Evolutionary conservation across 1,139 yeast genomes (phyloP).

Genomic region (Suzukiozyma palmioleophila): DNA sequence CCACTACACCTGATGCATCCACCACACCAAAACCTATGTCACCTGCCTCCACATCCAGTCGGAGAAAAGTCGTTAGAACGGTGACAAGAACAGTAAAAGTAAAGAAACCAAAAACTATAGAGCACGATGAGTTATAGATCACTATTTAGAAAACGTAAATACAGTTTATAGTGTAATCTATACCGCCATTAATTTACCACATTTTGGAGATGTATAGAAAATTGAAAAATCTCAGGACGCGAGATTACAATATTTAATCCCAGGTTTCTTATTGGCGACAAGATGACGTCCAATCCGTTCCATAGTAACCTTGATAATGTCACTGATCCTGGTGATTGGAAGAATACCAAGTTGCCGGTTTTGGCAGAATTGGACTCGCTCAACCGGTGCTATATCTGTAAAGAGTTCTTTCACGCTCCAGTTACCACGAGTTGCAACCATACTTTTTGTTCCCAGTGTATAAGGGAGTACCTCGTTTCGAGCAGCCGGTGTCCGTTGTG

Average conservation of each 20-base stretch:
- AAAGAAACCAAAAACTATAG: constrained; percentile 2
- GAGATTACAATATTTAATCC: no score
- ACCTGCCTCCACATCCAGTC: background rate
- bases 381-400: constrained; percentile 86
- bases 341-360: constrained; percentile 46
- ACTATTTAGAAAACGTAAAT: background rate
- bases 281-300: constrained; percentile 5
- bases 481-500: constrained; percentile 78
- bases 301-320: constrained; percentile 7
- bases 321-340: constrained; percentile 75
- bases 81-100: constrained; percentile 3
- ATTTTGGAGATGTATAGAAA: no score
- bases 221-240: background rate
- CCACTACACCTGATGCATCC: background rate
- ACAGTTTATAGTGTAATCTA: background rate
- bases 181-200: no score
- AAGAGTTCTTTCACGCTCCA: constrained; percentile 79
- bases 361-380: constrained; percentile 63
- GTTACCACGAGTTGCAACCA: constrained; percentile 85
- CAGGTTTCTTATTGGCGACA: background rate
- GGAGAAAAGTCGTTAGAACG: background rate
- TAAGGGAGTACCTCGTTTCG: constrained; percentile 61
- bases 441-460: constrained; percentile 87
- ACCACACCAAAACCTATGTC: background rate
- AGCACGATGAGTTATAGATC: constrained; percentile 4